Evolutionary conservation across 768 basidiomycete species (phyloP).

Genomic region (Suillus subaureus): DNA sequence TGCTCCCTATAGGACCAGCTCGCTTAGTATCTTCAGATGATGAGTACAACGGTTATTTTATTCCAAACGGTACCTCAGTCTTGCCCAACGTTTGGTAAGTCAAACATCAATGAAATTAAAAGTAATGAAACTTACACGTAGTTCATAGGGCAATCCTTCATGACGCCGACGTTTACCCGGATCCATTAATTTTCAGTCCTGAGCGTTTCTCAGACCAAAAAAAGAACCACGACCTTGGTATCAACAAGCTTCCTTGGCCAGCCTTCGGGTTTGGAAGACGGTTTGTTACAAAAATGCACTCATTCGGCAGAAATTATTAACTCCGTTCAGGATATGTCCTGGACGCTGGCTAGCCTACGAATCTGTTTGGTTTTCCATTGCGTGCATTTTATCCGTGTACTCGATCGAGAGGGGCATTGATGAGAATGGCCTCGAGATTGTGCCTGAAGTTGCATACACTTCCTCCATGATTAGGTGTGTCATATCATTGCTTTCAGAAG

Average conservation of each 20-base stretch:
- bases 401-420: conserved; percentile 38
- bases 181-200: conserved; percentile 42
- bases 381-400: conserved; percentile 42
- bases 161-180: conserved; percentile 39
- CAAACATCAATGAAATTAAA: conserved; percentile 15
- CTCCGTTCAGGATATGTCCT: conserved; percentile 41
- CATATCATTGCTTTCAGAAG: neutral
- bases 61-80: conserved; percentile 48
- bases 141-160: conserved; percentile 44
- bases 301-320: neutral
- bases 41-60: conserved; percentile 44
- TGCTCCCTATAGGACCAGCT: conserved; percentile 25
- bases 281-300: conserved; percentile 21
- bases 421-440: conserved; percentile 36
- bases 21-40: conserved; percentile 41
- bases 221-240: conserved; percentile 29
- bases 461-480: conserved; percentile 38
- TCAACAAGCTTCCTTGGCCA: conserved; percentile 38
- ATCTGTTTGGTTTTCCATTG: conserved; percentile 45
- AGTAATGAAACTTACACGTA: conserved; percentile 17
- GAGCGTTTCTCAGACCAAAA: conserved; percentile 35
- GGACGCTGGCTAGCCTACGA: conserved; percentile 47
- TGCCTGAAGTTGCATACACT: conserved; percentile 37
- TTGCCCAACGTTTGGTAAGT: conserved; percentile 50
- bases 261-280: conserved; percentile 46